Conservation (phyloP, 2,329 filamentous ascomycete genomes). For the Dendrostoma leiphaemia region DNA sequence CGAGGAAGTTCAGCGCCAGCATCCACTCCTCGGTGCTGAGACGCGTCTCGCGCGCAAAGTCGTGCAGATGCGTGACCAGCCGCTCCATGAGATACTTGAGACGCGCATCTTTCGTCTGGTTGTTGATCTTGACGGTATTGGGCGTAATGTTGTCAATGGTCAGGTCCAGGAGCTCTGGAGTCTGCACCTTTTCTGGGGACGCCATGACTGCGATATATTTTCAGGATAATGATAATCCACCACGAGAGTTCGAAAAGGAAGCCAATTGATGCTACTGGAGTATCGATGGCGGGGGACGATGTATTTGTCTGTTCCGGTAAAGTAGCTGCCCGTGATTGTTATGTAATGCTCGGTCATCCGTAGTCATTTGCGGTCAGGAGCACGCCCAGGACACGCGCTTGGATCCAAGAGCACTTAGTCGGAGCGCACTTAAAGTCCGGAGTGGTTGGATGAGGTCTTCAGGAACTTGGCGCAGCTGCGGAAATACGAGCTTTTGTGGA, state of each 20-base stretch:
- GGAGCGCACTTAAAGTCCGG: background rate
- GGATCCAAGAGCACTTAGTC: too few species aligned
- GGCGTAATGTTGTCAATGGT: constrained; percentile 79
- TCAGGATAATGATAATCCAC: too few species aligned
- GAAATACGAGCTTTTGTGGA: background rate
- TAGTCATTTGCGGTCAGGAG: too few species aligned
- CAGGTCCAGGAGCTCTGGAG: constrained; percentile 49
- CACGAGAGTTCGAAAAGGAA: too few species aligned
- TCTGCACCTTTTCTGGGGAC: constrained; percentile 12
- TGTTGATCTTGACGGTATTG: constrained; percentile 74
- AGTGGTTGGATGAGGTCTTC: background rate
- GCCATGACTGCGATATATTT: constrained; percentile 5
- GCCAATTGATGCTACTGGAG: too few species aligned
- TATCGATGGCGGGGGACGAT: background rate
- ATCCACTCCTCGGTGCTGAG: constrained; percentile 79
- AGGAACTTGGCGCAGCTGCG: constrained; percentile 3
- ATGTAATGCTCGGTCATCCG: constrained; percentile 4
- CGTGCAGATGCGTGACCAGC: constrained; percentile 74
- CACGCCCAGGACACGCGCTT: too few species aligned
- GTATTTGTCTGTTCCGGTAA: background rate
- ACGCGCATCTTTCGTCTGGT: constrained; percentile 61
- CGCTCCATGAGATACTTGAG: constrained; percentile 71
- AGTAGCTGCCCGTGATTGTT: background rate
- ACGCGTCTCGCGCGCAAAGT: constrained; percentile 77
- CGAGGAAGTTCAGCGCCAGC: constrained; percentile 69